A percentile compares a stretch with the other conserved stretches of the same genome.
Evolutionary conservation across 495 filamentous ascomycete species (phyloP).

Genomic region (Talaromyces trachyspermus): DNA sequence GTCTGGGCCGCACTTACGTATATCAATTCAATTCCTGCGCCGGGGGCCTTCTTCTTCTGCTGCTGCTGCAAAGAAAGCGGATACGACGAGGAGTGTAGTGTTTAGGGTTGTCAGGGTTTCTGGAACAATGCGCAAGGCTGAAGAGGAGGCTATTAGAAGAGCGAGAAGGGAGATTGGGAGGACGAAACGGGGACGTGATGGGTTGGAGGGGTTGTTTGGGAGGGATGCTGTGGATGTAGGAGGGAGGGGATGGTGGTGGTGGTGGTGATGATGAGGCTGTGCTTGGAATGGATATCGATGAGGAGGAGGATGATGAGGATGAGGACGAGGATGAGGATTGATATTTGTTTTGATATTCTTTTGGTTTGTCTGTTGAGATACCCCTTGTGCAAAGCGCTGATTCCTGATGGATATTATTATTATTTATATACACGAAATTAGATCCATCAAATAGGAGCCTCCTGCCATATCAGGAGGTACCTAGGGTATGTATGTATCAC

Average conservation of each 20-base stretch:
- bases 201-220: constrained; percentile 24
- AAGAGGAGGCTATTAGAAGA: constrained; percentile 77
- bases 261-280: constrained; percentile 9
- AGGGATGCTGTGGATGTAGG: constrained; percentile 26
- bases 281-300: constrained; percentile 24
- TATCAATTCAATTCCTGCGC: constrained; percentile 58
- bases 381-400: too few species aligned
- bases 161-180: constrained; percentile 64
- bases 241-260: constrained; percentile 27
- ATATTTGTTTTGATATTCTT: constrained; percentile 12
- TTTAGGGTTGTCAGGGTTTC: constrained; percentile 86
- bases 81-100: constrained; percentile 49
- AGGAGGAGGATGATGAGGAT: constrained; percentile 42
- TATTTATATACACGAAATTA: constrained; percentile 13
- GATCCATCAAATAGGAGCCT: too few species aligned
- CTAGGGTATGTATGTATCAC: constrained; percentile 20
- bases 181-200: constrained; percentile 33
- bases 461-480: too few species aligned
- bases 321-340: constrained; percentile 43
- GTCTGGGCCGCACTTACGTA: constrained; percentile 86
- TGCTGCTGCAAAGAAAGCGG: constrained; percentile 25
- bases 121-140: constrained; percentile 86
- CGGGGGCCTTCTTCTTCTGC: constrained; percentile 11
- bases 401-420: constrained; percentile 1
- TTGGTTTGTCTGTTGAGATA: constrained; percentile 24